A percentile compares a stretch with the other conserved stretches of the same genome.
Conservation (phyloP, 176 grass and related monocot genomes). For the Oryza australiensis region DNA sequence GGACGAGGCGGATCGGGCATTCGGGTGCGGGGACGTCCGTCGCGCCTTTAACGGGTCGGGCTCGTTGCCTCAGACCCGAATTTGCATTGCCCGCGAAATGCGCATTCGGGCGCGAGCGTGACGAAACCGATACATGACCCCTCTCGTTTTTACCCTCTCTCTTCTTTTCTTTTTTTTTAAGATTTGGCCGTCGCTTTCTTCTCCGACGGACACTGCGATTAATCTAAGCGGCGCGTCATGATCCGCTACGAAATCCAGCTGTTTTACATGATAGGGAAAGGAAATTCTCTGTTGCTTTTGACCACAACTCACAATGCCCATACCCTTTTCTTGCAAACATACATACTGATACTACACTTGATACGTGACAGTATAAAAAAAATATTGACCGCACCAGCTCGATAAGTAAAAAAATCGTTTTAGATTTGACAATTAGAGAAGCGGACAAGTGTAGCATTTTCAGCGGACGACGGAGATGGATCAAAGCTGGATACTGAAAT, state of each 20-base stretch:
- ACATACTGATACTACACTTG: neutral
- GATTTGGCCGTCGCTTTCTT: neutral
- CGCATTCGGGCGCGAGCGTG: neutral
- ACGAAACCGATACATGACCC: neutral
- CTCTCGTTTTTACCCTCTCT: neutral
- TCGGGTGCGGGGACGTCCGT: neutral
- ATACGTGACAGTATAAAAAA: neutral
- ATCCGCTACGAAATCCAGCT: neutral
- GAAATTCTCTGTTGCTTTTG: slow-evolving; percentile 11
- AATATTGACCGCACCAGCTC: neutral
- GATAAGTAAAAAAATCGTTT: neutral
- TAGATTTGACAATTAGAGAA: neutral
- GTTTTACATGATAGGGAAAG: slow-evolving; percentile 24
- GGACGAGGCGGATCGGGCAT: neutral
- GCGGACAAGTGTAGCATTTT: neutral
- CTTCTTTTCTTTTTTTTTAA: neutral
- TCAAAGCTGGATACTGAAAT: neutral
- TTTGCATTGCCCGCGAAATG: neutral
- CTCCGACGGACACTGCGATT: neutral
- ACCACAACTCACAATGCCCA: neutral
- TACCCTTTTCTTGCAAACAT: neutral
- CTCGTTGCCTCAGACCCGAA: neutral
- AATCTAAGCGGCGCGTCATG: neutral
- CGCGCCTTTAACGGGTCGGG: neutral
- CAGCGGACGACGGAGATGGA: neutral